A percentile compares a stretch with the other conserved stretches of the same genome.
These are phyloP conservation scores for Pseudocercospora vitis DNA, from an alignment of 2,329 filamentous ascomycete species.

Conservation along the genomic window DNA sequence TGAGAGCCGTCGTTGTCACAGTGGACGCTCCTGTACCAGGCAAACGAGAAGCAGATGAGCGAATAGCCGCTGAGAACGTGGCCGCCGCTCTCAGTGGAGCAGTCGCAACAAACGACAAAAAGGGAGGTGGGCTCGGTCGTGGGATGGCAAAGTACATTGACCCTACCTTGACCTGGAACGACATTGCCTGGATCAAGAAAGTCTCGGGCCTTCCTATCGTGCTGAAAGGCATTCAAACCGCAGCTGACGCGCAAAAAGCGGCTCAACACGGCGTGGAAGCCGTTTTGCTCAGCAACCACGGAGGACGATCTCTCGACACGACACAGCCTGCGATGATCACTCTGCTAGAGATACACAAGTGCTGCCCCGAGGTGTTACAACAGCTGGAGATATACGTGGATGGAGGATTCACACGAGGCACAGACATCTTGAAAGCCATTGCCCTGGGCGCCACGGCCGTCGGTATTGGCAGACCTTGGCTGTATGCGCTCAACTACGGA, in stretches of 20 bases:
- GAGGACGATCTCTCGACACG: slow-evolving; percentile 52
- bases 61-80: slow-evolving; percentile 51
- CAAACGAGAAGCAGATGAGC: slow-evolving; percentile 54
- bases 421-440: slow-evolving; percentile 54
- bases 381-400: slow-evolving; percentile 53
- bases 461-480: slow-evolving; percentile 57
- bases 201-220: slow-evolving; percentile 65
- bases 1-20: slow-evolving; percentile 59
- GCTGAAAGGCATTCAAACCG: slow-evolving; percentile 59
- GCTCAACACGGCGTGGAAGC: slow-evolving; percentile 50
- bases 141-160: slow-evolving; percentile 56
- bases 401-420: slow-evolving; percentile 51
- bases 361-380: slow-evolving; percentile 57
- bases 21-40: slow-evolving; percentile 59
- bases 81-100: slow-evolving; percentile 52
- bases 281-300: slow-evolving; percentile 55
- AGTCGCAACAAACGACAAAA: slow-evolving; percentile 51
- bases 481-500: slow-evolving; percentile 63
- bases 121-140: slow-evolving; percentile 57
- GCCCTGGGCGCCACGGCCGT: slow-evolving; percentile 59
- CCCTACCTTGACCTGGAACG: slow-evolving; percentile 53
- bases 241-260: slow-evolving; percentile 50
- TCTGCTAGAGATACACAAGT: slow-evolving; percentile 63
- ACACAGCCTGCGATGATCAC: slow-evolving; percentile 56
- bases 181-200: slow-evolving; percentile 58